Base-by-base conservation (phyloP, 345 rosid species). In the Geranium rotundifolium region DNA sequence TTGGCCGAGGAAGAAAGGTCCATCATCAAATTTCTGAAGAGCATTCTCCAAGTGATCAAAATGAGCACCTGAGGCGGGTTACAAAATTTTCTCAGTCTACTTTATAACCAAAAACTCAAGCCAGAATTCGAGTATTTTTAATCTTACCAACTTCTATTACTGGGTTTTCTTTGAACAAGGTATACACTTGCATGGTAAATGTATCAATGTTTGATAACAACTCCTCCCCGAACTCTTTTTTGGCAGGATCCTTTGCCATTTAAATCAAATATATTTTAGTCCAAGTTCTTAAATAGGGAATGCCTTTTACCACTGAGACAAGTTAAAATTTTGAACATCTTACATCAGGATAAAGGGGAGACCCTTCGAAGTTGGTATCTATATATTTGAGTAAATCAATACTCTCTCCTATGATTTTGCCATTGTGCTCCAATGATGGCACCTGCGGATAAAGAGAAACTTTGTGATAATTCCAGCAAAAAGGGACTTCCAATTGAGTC, bases 391-490 rank as follows among this genome's bases (percentile, higher is more conserved):
- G 71, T 77, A 92, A 72, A 69, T 92, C 93, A 19, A 92, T 77
- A 81, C 97, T 87, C 80, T 92, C 97, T 37, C 97, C 96, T 12
- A 70, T 88, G 57, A 90, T 39, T 77, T 90, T 87, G 4, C 96
- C 89, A 70, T 92, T 79, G 79, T 92, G 99, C 67, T 92, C 98
- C 77, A 92, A 70, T 5, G 98, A 74, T 37, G 97, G 97, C 56
- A 92, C 97, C 98, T 89, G 20, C 8, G 58, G 63, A 69, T 2
- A 57, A 58, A 39, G 15, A 23, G 27, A 18, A 57, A 55, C 61
- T 50, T 52, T 17, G 5, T 23, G 61, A 39, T 54, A 29, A 52
- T 55, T 16, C 14, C n/a, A 46, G 31, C 16, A 52, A 52, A 52
- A 14, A 17, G 6, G 19, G 19, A 55, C 20, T 55, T 4, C 15